phyloP scores from a whole-genome alignment of 2,329 filamentous ascomycete genomes.

The Exserohilum turcica region DNA sequence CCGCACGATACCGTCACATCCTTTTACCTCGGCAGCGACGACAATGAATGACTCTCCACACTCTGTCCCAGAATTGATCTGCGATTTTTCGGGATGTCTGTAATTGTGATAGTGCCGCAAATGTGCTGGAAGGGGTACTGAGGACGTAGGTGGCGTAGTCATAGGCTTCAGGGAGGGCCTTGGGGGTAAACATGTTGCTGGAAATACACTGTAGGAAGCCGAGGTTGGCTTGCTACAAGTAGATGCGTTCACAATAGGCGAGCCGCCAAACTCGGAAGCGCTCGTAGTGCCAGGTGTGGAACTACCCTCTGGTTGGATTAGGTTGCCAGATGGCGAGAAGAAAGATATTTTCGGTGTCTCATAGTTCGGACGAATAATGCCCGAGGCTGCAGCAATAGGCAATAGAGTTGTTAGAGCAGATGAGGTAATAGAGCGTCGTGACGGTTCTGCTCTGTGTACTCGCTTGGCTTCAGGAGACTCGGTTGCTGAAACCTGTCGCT shows the following conservation, averaged over 20 bases:
- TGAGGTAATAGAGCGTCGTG: constrained; percentile 36
- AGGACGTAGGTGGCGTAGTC: constrained; percentile 26
- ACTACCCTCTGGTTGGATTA: constrained; percentile 36
- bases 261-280: constrained; percentile 10
- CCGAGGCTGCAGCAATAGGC: constrained; percentile 45
- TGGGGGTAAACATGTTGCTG: constrained; percentile 16
- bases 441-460: constrained; percentile 1
- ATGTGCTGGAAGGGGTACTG: constrained; percentile 28
- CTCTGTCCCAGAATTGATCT: constrained; percentile 21
- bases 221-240: constrained; percentile 16
- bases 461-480: constrained; percentile 13
- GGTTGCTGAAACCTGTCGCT: constrained; percentile 19
- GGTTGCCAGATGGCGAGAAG: constrained; percentile 43
- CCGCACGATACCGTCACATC: constrained; percentile 37
- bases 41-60: constrained; percentile 18
- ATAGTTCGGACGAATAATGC: constrained; percentile 39
- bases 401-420: constrained; percentile 45
- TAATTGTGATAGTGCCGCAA: constrained; percentile 31
- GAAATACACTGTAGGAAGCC: constrained; percentile 10
- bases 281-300: constrained; percentile 18
- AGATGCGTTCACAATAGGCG: constrained; percentile 13
- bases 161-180: constrained; percentile 30
- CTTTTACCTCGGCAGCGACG: constrained; percentile 22
- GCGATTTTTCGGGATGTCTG: constrained; percentile 18
- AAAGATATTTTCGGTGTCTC: constrained; percentile 38